Evolutionary conservation across 345 rosid species (phyloP), one percentile per base, ranked within the genome.

Genomic region (Trapa bicornis): DNA sequence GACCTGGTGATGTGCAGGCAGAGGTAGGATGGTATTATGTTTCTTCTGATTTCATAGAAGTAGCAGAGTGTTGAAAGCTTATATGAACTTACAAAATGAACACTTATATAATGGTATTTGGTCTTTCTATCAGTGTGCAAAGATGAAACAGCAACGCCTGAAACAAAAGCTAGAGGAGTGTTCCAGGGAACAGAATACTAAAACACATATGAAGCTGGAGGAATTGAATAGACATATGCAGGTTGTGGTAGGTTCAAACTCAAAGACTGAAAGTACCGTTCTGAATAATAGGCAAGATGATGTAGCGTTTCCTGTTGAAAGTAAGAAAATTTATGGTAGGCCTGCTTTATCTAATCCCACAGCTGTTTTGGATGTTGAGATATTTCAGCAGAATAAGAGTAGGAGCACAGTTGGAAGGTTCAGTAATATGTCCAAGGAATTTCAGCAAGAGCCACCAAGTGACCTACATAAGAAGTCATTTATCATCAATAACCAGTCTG

Each of bases 121-220:
- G 58, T 64, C 70, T 76, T 64, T 53, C 66, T 22, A 75, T 75
- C 82, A 95, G 99, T 90, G 80, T 72, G 85, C 83, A 72, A 85
- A 74, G 73, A 84, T 85, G 90, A 84, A 68, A 81, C 98, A 87
- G 73, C 88, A 87, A 76, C 86, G 89, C 70, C 76, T 74, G 68
- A 89, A 80, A 67, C 95, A 85, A 71, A 79, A 86, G 54, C 86
- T 84, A 70, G 77, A 83, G 71, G 96, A 95, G 75, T 82, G 96
- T 67, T 79, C 71, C 47, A 95, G 87, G 80, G 93, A 89, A 14
- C 96, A 87, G 82, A 91, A 79, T 75, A 96, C 96, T 66, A 94
- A 83, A 86, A 91, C 97, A 70, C 81, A 72, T 52, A 90, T 86
- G 66, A 94, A 94, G 78, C 76, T 85, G 71, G 92, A 84, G 76